Evolutionary conservation across 352 stramenopile genomes (phyloP), one percentile per base, ranked within the genome.

Genomic region (Globisporangium paroecandrum): DNA sequence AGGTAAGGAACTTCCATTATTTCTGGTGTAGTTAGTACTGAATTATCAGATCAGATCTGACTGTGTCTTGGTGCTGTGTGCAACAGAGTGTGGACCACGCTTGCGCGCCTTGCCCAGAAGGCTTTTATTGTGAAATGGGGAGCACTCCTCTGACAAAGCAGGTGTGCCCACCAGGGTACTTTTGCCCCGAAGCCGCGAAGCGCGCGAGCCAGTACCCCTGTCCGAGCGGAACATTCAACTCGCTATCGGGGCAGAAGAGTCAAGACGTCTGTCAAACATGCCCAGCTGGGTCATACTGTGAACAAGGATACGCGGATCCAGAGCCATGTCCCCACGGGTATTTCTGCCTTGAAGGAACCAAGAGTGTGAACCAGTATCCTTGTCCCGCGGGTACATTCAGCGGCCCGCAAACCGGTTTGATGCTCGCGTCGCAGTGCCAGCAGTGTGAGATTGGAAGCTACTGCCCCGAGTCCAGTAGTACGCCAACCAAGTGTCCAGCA

Each of bases 351-450:
- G 74, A 85, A 56, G 83, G 87, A 15, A 98, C 91, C 6, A 58
- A 66, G 12, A 76, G 77, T 7, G 65, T 68, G 0, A 81, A 86
- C 13, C 79, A 96, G 64, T 96, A 89, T 66, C 91, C 91, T 0
- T 98, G 94, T 72, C 83, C 90, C 36, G 79, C 85, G 0, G 94
- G 94, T 9, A 96, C 89, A 0, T 98, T 94, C 66, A 92, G 85
- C 56, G 83, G 83, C 0, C 73, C 73, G 3, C 68, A 82, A 18
- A 94, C 84, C 2, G 81, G 78, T 12, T 64, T 92, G 29, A 74
- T 58, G 1, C 65, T 78, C 10, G 80, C 69, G 0, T 83, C 76
- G 0, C 74, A 90, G 66, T 97, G 86, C 49, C 61, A 77, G 20
- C 49, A 62, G n/a, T 95, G 82, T 57, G 72, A 77, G 13, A 46